Base-by-base conservation (phyloP, 345 rosid genomes). In the Lepidium didymum region DNA sequence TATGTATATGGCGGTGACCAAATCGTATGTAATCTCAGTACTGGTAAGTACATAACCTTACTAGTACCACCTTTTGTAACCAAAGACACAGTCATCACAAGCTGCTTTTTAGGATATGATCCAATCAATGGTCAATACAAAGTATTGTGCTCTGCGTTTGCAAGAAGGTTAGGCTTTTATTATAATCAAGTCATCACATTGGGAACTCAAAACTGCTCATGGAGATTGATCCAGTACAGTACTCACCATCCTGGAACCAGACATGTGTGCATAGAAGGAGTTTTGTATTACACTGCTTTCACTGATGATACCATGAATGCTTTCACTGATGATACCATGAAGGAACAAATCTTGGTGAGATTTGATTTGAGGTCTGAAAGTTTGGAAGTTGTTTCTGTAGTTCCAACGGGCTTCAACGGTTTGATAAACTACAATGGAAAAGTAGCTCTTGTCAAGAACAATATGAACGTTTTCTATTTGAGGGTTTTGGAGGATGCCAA, bases 21-120 rank as follows among this genome's bases (percentile, higher is more conserved):
- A 4, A 10, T 56, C 18, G 10, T 56, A 6, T 2, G 3, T 56
- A 56, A 56, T 37, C 62, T 46, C 6, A 56, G 11, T 33, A 56
- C 25, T 12, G 33, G 62, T 12, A 56, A 56, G 62, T 56, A 31
- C 10, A 82, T 88, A 64, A 85, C 84, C 77, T 82, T 85, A 9
- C 87, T 77, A 29, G 33, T 29, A 29, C 33, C 33, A 29, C 33
- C 1, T 29, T 29, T 19, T 19, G 21, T 19, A 19, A 19, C 21
- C 21, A 19, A 19, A 6, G 1, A 27, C 31, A 5, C 33, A 29
- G 1, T 29, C 33, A 0, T 29, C 33, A 5, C 7, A 29, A 29
- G 33, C 21, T 19, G 21, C 67, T 79, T 67, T 57, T 4, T 21
- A 19, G 62, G 62, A 37, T 57, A 37, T 7, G 46, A 57, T 37